phyloP scores from a whole-genome alignment of 441 rosid species.

The Populus hybrid region DNA sequence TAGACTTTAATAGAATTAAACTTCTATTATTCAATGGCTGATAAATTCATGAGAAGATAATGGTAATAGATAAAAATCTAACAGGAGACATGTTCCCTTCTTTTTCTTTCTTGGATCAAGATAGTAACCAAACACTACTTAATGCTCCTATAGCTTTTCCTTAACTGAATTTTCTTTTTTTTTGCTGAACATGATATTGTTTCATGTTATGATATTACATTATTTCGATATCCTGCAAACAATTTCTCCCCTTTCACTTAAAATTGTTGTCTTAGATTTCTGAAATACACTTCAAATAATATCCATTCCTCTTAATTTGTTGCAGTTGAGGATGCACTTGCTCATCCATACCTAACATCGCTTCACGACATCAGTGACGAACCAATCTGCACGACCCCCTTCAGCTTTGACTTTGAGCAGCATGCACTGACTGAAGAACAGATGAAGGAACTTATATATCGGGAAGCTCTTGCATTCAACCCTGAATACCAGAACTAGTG shows the following conservation, averaged over 20 bases:
- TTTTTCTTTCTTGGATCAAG: too few relatives aligned
- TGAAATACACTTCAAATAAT: background rate
- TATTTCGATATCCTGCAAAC: background rate
- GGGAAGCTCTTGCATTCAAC: slow-evolving; percentile 77
- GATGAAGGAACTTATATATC: slow-evolving; percentile 73
- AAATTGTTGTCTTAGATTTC: background rate
- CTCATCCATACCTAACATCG: slow-evolving; percentile 69
- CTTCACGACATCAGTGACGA: slow-evolving; percentile 66
- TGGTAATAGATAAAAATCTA: background rate
- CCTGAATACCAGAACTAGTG: slow-evolving; percentile 51
- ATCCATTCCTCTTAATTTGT: background rate
- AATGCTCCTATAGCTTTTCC: background rate
- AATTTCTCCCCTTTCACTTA: background rate
- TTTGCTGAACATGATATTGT: background rate
- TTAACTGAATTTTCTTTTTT: background rate
- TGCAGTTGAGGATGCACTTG: slow-evolving; percentile 75
- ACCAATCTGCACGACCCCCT: slow-evolving; percentile 64
- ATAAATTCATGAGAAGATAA: background rate
- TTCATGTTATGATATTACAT: background rate
- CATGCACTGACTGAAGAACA: slow-evolving; percentile 61
- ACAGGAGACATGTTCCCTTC: too few relatives aligned
- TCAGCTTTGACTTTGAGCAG: slow-evolving; percentile 67
- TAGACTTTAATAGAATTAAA: background rate
- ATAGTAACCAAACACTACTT: too few relatives aligned
- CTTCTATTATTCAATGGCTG: background rate